Base-by-base conservation (phyloP, 352 stramenopile genomes). In the Phytophthora pisi region DNA sequence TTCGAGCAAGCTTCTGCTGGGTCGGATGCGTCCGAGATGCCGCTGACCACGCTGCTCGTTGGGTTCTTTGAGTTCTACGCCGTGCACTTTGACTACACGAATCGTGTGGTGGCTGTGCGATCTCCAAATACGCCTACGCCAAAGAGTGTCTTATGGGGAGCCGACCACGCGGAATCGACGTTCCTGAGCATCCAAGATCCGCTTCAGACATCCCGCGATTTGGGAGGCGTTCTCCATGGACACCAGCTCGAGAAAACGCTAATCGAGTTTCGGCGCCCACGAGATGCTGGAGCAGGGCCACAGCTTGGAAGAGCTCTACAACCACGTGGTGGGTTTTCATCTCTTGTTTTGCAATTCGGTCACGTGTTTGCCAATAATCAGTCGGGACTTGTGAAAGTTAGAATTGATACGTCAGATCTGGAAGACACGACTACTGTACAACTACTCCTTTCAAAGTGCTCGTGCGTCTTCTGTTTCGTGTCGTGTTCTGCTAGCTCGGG, bases 31-130 rank as follows among this genome's bases (percentile, higher is more conserved):
- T 47, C 15, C 5, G 40, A 20, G 16, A n/a, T 47, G 11, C 16
- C 40, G 40, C 15, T 47, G 40, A 47, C 40, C 2, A 20, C 40
- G 11, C 40, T 47, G 40, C 6, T 47, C 13, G 40, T 47, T 3
- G 40, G 40, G 16, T 47, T 47, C 40, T 47, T 52, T 10, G 26
- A 40, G 8, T 54, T 51, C 2, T 51, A 51, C 40, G 40, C 40
- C 5, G 16, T 23, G 16, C 40, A 23, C 11, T 47, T 47, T 18
- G 40, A 47, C 40, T 47, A 20, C 13, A 18, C 40, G 13, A 47
- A 47, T 47, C 40, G 40, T 8, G 40, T 47, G 15, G 40, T 47
- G 40, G 6, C 40, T 8, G 13, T 47, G 13, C 40, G 40, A 47
- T 47, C 40, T 47, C 6, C 40, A 3, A 20, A n/a, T 2, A 47